Evolutionary conservation across 2,329 filamentous ascomycete species (phyloP).

Genomic region (Aspergillus ibericus): DNA sequence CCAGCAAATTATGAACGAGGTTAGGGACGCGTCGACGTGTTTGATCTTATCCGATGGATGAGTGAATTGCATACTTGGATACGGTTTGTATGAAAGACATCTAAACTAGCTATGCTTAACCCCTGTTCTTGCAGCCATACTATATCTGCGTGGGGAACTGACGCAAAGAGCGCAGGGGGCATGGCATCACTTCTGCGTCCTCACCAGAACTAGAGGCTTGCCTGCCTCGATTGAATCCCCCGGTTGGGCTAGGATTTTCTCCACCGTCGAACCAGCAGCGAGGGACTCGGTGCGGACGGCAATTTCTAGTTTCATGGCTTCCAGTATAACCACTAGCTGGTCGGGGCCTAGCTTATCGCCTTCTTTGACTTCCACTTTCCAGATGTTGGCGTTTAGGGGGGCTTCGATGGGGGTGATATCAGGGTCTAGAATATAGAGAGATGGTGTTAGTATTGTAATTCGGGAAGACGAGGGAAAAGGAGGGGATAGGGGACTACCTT

Average conservation of each 20-base stretch:
- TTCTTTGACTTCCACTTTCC: conserved; percentile 51
- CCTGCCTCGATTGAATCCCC: conserved; percentile 41
- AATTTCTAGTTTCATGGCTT: conserved; percentile 62
- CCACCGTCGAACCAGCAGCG: conserved; percentile 31
- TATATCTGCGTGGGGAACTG: too few species aligned
- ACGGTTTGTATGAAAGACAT: too few species aligned
- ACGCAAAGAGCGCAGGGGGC: too few species aligned
- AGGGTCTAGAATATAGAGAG: conserved; percentile 27
- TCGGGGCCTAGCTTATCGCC: conserved; percentile 46
- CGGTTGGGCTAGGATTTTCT: conserved; percentile 44
- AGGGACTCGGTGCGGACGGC: conserved; percentile 38
- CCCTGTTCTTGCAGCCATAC: too few species aligned
- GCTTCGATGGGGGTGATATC: conserved; percentile 41
- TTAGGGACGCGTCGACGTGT: background rate
- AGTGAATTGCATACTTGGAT: background rate
- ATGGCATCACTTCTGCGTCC: conserved; percentile 2
- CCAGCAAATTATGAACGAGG: background rate
- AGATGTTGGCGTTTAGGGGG: conserved; percentile 54
- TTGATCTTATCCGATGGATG: background rate
- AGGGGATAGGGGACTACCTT: conserved; percentile 34
- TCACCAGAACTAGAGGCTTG: conserved; percentile 32
- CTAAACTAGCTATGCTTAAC: too few species aligned
- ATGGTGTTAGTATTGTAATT: background rate
- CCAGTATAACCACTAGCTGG: conserved; percentile 50
- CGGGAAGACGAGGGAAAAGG: background rate